Conservation (phyloP, 306 rosid genomes). For the Cucurbita pepo region DNA sequence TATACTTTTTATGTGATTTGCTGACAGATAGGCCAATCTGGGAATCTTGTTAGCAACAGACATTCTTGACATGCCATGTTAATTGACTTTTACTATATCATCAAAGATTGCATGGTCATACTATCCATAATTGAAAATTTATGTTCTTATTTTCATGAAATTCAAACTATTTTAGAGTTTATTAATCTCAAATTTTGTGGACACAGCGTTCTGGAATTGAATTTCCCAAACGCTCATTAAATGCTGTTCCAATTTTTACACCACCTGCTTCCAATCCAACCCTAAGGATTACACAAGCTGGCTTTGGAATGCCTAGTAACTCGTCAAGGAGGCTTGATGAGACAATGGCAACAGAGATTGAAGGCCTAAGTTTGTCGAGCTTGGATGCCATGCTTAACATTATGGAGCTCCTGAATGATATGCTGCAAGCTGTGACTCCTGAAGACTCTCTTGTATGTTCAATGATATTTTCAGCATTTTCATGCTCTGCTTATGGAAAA, state of each 20-base stretch:
- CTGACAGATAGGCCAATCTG: neutral
- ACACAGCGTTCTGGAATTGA: constrained; percentile 76
- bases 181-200: constrained; percentile 4
- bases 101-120: neutral
- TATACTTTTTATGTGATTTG: neutral
- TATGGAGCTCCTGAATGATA: constrained; percentile 76
- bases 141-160: neutral
- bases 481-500: neutral
- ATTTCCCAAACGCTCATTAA: constrained; percentile 64
- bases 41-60: neutral
- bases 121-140: neutral
- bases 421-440: constrained; percentile 86
- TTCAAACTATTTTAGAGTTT: neutral
- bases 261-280: constrained; percentile 55
- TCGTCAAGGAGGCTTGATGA: constrained; percentile 94
- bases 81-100: neutral
- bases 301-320: constrained; percentile 79
- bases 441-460: constrained; percentile 48
- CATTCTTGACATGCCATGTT: neutral
- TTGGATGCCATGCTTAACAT: constrained; percentile 75
- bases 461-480: constrained; percentile 6
- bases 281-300: constrained; percentile 36
- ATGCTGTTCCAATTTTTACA: constrained; percentile 69
- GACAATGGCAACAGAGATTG: constrained; percentile 88
- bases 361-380: constrained; percentile 73